phyloP scores from a whole-genome alignment of 352 stramenopile genomes.

The Phytopythium cucurbitacearum region DNA sequence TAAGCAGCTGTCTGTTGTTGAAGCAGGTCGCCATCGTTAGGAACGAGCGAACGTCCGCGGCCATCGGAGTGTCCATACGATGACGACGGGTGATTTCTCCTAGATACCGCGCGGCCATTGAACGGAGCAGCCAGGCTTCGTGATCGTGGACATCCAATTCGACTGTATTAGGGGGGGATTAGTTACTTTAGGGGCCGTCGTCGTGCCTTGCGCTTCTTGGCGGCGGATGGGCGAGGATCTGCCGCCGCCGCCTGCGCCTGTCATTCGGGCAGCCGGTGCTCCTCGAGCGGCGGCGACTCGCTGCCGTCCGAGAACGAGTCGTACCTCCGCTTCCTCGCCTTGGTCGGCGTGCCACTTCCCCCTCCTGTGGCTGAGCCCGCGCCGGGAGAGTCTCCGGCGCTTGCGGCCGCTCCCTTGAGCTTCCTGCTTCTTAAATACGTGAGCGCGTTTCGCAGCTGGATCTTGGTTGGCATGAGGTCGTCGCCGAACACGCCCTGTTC shows the following conservation, averaged over 20 bases:
- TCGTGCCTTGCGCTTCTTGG: slow-evolving; percentile 4
- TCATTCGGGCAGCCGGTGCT: slow-evolving; percentile 53
- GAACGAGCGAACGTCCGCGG: no score
- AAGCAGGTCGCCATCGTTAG: no score
- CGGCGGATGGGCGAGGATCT: not conserved
- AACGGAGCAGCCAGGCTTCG: no score
- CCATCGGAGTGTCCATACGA: no score
- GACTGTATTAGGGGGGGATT: not conserved
- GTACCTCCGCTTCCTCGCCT: slow-evolving; percentile 37
- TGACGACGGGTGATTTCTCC: no score
- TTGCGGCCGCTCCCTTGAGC: slow-evolving; percentile 32
- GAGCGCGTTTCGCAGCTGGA: slow-evolving; percentile 73
- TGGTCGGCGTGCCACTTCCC: slow-evolving; percentile 1
- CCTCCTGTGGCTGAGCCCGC: not conserved
- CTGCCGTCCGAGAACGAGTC: slow-evolving; percentile 51
- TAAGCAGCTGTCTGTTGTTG: no score
- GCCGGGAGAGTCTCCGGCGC: slow-evolving; percentile 9
- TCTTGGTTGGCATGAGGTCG: slow-evolving; percentile 81
- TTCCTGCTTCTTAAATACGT: slow-evolving; percentile 80
- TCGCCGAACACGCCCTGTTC: slow-evolving; percentile 48
- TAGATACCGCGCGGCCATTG: no score
- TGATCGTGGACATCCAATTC: no score
- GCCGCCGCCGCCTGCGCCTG: not conserved
- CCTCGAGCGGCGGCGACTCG: slow-evolving; percentile 48
- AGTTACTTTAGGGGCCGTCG: slow-evolving; percentile 3